Conservation (phyloP, 495 filamentous ascomycete genomes). For the Parathielavia hyrcaniae region DNA sequence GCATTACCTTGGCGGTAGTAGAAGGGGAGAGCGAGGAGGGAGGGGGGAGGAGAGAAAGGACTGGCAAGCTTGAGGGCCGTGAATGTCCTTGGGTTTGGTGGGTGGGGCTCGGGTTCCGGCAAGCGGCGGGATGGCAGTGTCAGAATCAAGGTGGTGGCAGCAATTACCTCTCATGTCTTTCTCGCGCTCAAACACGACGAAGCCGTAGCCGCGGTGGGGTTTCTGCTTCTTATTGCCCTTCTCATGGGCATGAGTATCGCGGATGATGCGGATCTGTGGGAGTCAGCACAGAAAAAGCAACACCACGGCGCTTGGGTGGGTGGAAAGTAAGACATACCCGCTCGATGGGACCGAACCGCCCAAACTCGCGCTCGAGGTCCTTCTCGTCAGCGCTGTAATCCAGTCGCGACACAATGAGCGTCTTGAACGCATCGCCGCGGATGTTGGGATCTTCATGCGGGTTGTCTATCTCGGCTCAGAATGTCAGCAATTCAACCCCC, state of each 20-base stretch:
- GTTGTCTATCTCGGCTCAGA: constrained; percentile 45
- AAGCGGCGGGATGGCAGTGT: constrained; percentile 29
- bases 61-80: constrained; percentile 55
- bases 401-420: constrained; percentile 84
- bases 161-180: constrained; percentile 98
- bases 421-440: constrained; percentile 89
- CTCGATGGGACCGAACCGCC: constrained; percentile 90
- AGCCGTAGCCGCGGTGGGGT: constrained; percentile 84
- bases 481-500: neutral
- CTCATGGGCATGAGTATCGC: constrained; percentile 57
- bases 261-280: constrained; percentile 80
- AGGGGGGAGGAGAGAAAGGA: constrained; percentile 28
- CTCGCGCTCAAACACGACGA: constrained; percentile 94
- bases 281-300: constrained; percentile 12
- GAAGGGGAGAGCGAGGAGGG: constrained; percentile 4
- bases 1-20: constrained; percentile 29
- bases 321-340: constrained; percentile 51
- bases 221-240: constrained; percentile 76
- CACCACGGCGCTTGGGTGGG: neutral
- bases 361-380: constrained; percentile 91
- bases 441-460: constrained; percentile 75
- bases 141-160: constrained; percentile 35
- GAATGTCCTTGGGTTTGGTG: constrained; percentile 37
- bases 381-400: constrained; percentile 82
- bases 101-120: constrained; percentile 13